Base-by-base conservation (phyloP, 306 rosid species). In the Crotalaria pallida region DNA sequence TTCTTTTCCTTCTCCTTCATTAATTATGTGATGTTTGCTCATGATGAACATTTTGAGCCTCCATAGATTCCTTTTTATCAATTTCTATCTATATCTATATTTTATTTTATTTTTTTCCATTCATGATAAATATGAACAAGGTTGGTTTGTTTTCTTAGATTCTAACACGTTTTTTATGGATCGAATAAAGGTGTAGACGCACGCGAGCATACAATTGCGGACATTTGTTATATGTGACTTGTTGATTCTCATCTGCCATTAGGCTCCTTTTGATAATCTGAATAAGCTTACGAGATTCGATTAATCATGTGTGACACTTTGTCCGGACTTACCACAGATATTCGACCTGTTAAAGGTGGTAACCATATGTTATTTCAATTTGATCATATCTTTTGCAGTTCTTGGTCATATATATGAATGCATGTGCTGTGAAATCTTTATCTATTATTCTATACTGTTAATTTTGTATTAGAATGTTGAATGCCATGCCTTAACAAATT, bases 221-320 rank as follows among this genome's bases (percentile, higher is more conserved):
- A 74, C 78, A 63, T 74, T 75, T 79, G 75, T 60, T 64, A 48
- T 83, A 75, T 24, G 71, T 75, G 80, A 80, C 66, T 76, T 76
- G 76, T 74, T 82, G 80, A 85, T 79, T 80, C 84, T 82, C 84
- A 78, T 82, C 75, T 67, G 45, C 76, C 59, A 71, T 69, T 63
- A 49, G 71, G 49, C 55, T 41, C 33, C 63, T 49, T 47, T 69
- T 77, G 73, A 82, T 75, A 44, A 15, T 48, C 60, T 41, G 53
- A 81, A 77, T 79, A 64, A 69, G 70, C 58, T 78, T 44, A 71
- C 74, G 71, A 70, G 79, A 81, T 76, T 67, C 75, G 52, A 65
- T 66, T 36, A 83, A 87, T 77, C 83, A 89, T 87, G 91, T 78
- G 89, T 66, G 99, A 94, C 85, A 82, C 81, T 18, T 67, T 82